A percentile compares a stretch with the other conserved stretches of the same genome.
phyloP scores from a whole-genome alignment of 345 rosid genomes.

The Hibiscus tridactylites region DNA sequence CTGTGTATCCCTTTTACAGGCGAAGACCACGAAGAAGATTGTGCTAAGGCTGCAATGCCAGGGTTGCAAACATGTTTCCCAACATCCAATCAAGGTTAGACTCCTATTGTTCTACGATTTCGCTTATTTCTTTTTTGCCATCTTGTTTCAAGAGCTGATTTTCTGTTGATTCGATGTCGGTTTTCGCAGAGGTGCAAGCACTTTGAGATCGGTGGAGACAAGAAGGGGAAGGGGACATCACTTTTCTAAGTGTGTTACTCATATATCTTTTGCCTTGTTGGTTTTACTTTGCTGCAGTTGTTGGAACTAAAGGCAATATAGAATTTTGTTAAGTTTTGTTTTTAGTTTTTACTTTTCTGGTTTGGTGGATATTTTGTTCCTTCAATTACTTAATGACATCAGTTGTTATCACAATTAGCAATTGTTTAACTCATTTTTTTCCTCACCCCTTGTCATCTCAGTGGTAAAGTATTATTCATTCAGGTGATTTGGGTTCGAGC shows the following conservation, averaged over 20 bases:
- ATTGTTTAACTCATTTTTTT: not conserved
- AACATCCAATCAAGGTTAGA: constrained; percentile 62
- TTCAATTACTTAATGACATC: not conserved
- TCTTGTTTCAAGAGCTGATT: not conserved
- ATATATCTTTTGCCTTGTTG: not conserved
- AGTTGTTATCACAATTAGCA: not conserved
- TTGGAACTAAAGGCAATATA: not conserved
- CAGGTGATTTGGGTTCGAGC: too few species aligned
- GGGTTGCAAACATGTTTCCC: constrained; percentile 81
- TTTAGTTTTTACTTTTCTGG: not conserved
- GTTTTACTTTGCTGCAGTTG: not conserved
- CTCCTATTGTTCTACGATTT: not conserved
- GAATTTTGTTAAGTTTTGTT: not conserved
- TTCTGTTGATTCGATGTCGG: not conserved
- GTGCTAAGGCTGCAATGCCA: constrained; percentile 85
- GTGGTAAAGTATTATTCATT: too few species aligned
- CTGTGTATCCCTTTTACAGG: constrained; percentile 26
- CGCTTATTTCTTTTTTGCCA: too few species aligned
- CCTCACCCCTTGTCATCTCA: too few species aligned
- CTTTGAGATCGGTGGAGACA: constrained; percentile 69
- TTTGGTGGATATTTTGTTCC: not conserved
- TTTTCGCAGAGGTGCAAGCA: constrained; percentile 68
- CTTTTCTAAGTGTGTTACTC: constrained; percentile 31
- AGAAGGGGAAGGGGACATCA: constrained; percentile 73
- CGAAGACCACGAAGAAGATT: constrained; percentile 90